Evolutionary conservation across 1,139 yeast species (phyloP), one percentile per base, ranked within the genome.

Genomic region (Debaryomycetaceae sp.): DNA sequence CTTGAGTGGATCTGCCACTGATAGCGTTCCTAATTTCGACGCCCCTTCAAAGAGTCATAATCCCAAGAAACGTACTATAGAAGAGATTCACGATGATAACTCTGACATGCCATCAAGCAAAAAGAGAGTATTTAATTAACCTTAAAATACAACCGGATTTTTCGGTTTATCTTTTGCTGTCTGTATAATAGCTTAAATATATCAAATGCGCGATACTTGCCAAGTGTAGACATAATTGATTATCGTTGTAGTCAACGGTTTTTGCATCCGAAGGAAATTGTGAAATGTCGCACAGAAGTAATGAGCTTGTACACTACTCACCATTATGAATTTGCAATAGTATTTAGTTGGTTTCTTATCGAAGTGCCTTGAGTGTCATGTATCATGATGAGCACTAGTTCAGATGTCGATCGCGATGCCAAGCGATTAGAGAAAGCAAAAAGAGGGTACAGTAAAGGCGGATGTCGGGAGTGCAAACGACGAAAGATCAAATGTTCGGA

Each of bases 401-500:
- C 31, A 8, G 31, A 27, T 27, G 31, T 11, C 31, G 11, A 34
- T 34, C 8, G 22, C 13, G 9, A 8, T 34, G 22, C 2, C n/a
- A 9, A 34, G n/a, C 17, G n/a, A 34, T 7, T 8, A 17, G 9
- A 13, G 22, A 39, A 31, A 22, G 22, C 11, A 7, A 55, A 53
- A 34, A 57, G 63, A 40, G 52, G 60, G 27, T 70, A 70, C 49
- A 65, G 70, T 49, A 70, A 67, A 43, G 61, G 60, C 22, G 76
- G 75, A 1, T 70, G 76, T 49, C 54, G 67, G 40, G 76, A 70
- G 49, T 70, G 76, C 47, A 70, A 70, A 46, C 55, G 76, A 42
- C 56, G 76, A 14, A 70, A 70, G 45, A 68, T 70, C 43, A 70
- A 69, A 57, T 82, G 87, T 57, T 86, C 81, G 56, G 88, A 82